Base-by-base conservation (phyloP, 345 rosid genomes). In the Brassica carinata region DNA sequence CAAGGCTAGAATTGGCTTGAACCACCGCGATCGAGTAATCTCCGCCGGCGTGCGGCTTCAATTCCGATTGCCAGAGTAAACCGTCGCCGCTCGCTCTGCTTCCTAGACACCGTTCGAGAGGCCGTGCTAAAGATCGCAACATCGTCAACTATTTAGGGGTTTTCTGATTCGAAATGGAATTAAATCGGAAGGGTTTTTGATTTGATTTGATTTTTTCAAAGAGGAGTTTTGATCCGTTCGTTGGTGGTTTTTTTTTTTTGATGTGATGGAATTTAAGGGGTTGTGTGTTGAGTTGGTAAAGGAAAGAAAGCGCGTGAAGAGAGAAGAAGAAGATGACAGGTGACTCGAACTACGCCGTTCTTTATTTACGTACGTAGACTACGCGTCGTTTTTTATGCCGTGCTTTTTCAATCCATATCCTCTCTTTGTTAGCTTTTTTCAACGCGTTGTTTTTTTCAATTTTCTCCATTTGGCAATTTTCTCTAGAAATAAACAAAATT, bases 21-120 rank as follows among this genome's bases (percentile, higher is more conserved):
- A 96, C 95, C 15, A 93, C 98, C 8, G 98, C 98, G 73, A 96
- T 96, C 77, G 99, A 96, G 82, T 86, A 93, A 81, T 96, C 98
- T 3, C 99, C 99, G 2, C 87, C 83, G 17, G 97, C 95, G 18
- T 96, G 95, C 0, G 90, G 92, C 68, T 82, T 90, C 83, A 93
- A 86, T 64, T 93, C 98, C 66, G 91, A 59, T 67, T 96, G 95
- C 99, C 98, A 96, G 64, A 96, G 61, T 75, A 93, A 74, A 40
- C 87, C 89, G 77, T 90, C 99, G 8, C 96, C 90, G 11, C 89
- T 87, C 0, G 83, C 89, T 1, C 91, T 77, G 75, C 89, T 73
- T 45, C 95, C 96, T 33, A 96, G 53, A 76, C 95, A 96, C 74
- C 90, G 86, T 80, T 91, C 96, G 11, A 91, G 79, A 31, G 93